Evolutionary conservation across 2,329 filamentous ascomycete species (phyloP).

Genomic region (Pseudocercospora fijiensis): DNA sequence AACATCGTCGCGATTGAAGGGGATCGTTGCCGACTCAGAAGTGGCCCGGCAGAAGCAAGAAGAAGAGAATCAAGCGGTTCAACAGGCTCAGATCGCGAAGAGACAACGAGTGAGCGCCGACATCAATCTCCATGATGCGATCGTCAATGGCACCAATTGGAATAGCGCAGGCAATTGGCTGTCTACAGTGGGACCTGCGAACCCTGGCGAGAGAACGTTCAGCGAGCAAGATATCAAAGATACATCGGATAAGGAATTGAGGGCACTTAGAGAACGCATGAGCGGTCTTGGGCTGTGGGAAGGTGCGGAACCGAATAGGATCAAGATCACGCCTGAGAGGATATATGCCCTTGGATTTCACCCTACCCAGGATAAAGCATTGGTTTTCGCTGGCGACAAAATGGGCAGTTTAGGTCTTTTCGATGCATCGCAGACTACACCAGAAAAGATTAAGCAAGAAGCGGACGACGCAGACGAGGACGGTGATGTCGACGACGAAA

Average conservation of each 20-base stretch:
- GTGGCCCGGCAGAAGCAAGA: conserved; percentile 68
- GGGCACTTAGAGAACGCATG: conserved; percentile 73
- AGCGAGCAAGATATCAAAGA: conserved; percentile 77
- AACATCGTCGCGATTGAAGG: conserved; percentile 61
- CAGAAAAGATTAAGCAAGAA: conserved; percentile 45
- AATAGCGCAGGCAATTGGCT: conserved; percentile 66
- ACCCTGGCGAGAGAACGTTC: conserved; percentile 82
- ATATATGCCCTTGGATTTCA: conserved; percentile 88
- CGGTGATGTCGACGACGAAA: conserved; percentile 61
- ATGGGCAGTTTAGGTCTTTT: conserved; percentile 87
- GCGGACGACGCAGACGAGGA: conserved; percentile 65
- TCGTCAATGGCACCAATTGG: conserved; percentile 73
- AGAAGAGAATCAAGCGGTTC: conserved; percentile 58
- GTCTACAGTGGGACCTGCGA: conserved; percentile 67
- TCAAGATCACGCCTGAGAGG: conserved; percentile 86
- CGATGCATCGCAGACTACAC: conserved; percentile 72
- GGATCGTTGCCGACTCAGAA: conserved; percentile 65
- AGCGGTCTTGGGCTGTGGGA: conserved; percentile 76
- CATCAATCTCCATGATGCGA: conserved; percentile 71
- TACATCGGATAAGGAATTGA: conserved; percentile 73
- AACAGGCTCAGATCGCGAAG: conserved; percentile 58
- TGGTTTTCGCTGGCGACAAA: conserved; percentile 94
- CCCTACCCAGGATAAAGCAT: conserved; percentile 77
- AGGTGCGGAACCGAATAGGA: conserved; percentile 76
- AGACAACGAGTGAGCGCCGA: conserved; percentile 64